Evolutionary conservation across 2,329 filamentous ascomycete genomes (phyloP).

Genomic region (Pyrenochaeta sp.): DNA sequence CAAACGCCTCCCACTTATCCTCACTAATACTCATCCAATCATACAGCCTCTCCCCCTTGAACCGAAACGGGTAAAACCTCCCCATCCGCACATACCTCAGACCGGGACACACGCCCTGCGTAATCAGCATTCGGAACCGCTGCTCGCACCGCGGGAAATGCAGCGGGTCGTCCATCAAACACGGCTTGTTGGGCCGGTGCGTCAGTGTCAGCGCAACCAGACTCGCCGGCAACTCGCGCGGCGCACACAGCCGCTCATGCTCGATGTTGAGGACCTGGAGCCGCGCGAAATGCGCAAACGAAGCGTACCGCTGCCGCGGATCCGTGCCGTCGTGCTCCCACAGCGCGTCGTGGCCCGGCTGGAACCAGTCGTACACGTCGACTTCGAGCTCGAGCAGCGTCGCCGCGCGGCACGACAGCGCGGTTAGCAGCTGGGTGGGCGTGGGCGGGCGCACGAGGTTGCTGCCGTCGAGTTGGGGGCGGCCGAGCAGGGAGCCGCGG

Average conservation of each 20-base stretch:
- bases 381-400: conserved; percentile 1
- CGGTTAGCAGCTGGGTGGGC: not conserved
- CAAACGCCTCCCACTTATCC: not conserved
- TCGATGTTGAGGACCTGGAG: not conserved
- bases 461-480: not conserved
- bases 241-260: not conserved
- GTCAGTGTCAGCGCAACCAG: not conserved
- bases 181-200: not conserved
- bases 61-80: conserved; percentile 3
- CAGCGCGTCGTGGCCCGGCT: conserved; percentile 1
- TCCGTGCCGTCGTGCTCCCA: conserved; percentile 2
- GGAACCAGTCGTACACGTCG: conserved; percentile 1
- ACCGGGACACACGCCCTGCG: not conserved
- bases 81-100: conserved; percentile 1
- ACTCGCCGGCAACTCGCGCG: not conserved
- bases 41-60: not conserved
- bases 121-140: not conserved
- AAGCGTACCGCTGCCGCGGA: conserved; percentile 1
- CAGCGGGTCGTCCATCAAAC: conserved; percentile 2
- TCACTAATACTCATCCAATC: conserved; percentile 1
- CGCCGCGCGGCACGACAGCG: not conserved
- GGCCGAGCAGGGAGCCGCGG: conserved; percentile 1
- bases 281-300: not conserved
- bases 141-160: not conserved
- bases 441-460: conserved; percentile 1